These are phyloP conservation scores for Pilaira anomala DNA, from an alignment of 192 early-diverging fungal species.

Conservation along the genomic window DNA sequence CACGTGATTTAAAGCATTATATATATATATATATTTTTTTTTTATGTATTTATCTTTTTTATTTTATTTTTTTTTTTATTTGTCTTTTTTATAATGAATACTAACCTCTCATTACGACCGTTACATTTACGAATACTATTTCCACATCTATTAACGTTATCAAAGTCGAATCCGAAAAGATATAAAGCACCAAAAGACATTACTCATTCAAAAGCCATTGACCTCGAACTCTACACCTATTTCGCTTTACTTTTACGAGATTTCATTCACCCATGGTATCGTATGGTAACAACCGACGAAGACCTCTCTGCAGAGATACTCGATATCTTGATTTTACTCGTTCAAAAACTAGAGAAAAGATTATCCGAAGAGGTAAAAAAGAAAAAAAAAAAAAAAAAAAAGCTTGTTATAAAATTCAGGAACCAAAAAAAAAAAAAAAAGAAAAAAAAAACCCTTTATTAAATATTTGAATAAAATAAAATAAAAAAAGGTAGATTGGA, in stretches of 20 bases:
- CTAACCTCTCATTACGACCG: slow-evolving; percentile 10
- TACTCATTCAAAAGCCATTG: slow-evolving; percentile 43
- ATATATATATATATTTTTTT: no score
- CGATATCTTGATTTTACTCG: slow-evolving; percentile 31
- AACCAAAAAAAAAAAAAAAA: background rate
- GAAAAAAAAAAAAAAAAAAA: background rate
- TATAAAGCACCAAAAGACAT: slow-evolving; percentile 32
- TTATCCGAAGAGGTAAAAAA: slow-evolving; percentile 38
- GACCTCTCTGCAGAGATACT: slow-evolving; percentile 41
- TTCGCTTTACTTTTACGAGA: slow-evolving; percentile 47
- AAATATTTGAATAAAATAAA: no score
- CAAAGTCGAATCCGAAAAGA: slow-evolving; percentile 21
- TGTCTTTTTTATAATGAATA: no score
- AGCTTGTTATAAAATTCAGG: no score
- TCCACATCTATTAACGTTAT: slow-evolving; percentile 25
- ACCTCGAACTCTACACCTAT: slow-evolving; percentile 51
- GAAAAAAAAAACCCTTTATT: no score
- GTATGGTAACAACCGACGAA: slow-evolving; percentile 42
- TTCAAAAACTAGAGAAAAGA: slow-evolving; percentile 38
- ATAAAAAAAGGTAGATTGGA: slow-evolving; percentile 42
- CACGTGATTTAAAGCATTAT: no score
- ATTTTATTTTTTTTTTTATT: no score
- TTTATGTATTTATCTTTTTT: no score
- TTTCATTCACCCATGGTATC: slow-evolving; percentile 54
- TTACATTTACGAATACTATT: slow-evolving; percentile 33